These are phyloP conservation scores for Pseudogymnoascus sp. DNA, from an alignment of 2,329 filamentous ascomycete species.

Conservation along the genomic window DNA sequence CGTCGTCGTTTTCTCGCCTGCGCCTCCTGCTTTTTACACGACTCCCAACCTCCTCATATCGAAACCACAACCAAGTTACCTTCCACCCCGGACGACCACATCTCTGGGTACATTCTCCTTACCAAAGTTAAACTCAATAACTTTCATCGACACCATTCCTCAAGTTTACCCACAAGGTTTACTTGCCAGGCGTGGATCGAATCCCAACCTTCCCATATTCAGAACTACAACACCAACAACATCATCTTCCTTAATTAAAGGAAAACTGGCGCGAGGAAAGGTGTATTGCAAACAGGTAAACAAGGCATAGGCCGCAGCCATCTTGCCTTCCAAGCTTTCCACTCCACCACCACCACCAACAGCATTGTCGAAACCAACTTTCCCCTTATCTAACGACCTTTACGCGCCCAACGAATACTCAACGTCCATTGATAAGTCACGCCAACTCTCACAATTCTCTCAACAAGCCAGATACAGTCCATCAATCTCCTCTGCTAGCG, in stretches of 20 bases:
- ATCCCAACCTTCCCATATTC: neutral
- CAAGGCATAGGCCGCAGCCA: constrained; percentile 17
- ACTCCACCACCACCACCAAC: constrained; percentile 19
- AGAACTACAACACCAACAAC: constrained; percentile 1
- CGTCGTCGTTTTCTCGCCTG: constrained; percentile 9
- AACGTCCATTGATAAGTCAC: constrained; percentile 24
- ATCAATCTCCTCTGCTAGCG: constrained; percentile 1
- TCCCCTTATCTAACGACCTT: constrained; percentile 27
- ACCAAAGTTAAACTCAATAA: constrained; percentile 3
- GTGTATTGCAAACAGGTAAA: neutral
- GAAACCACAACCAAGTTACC: neutral
- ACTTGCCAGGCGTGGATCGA: neutral
- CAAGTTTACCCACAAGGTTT: constrained; percentile 6
- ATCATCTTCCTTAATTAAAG: neutral
- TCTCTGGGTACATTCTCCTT: constrained; percentile 8
- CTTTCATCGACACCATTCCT: neutral
- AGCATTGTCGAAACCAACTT: constrained; percentile 27
- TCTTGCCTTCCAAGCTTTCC: constrained; percentile 21
- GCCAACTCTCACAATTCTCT: constrained; percentile 25
- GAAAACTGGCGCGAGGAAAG: constrained; percentile 3
- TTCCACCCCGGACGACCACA: constrained; percentile 8
- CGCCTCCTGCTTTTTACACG: constrained; percentile 11
- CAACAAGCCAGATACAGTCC: constrained; percentile 10
- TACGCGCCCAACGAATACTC: constrained; percentile 29
- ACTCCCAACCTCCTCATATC: constrained; percentile 11